phyloP scores from a whole-genome alignment of 164 flowering plant genomes.

The Berberis vulgaris region DNA sequence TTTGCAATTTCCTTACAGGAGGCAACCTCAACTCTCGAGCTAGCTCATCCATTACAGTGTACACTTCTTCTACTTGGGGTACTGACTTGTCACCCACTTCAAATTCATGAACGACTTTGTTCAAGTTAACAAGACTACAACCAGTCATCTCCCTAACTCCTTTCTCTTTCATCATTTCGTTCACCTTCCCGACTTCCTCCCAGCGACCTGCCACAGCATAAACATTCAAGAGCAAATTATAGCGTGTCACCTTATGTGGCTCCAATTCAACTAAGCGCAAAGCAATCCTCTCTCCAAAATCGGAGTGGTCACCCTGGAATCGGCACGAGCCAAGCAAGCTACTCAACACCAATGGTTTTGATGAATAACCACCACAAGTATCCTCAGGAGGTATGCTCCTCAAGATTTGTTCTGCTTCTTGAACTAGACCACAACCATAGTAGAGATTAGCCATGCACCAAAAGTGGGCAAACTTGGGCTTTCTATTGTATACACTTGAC shows the following conservation, averaged over 20 bases:
- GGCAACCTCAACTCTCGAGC: slow-evolving; percentile 11
- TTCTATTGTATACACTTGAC: slow-evolving; percentile 30
- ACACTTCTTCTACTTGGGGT: slow-evolving; percentile 18
- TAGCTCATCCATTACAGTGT: slow-evolving; percentile 20
- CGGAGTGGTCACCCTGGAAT: slow-evolving; percentile 30
- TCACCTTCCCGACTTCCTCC: slow-evolving; percentile 55
- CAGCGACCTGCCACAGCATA: slow-evolving; percentile 58
- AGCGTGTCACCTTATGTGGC: slow-evolving; percentile 35
- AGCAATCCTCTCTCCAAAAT: slow-evolving; percentile 50
- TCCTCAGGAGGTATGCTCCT: slow-evolving; percentile 29
- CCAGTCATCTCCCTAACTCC: slow-evolving; percentile 28
- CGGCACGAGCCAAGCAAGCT: slow-evolving; percentile 45
- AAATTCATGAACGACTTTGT: slow-evolving; percentile 40
- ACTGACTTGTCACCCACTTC: slow-evolving; percentile 22
- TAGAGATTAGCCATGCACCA: slow-evolving; percentile 85
- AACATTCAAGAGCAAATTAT: slow-evolving; percentile 40
- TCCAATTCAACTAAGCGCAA: slow-evolving; percentile 42
- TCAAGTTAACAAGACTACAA: slow-evolving; percentile 52
- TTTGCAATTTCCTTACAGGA: too few relatives aligned
- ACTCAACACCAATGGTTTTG: slow-evolving; percentile 42
- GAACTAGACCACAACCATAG: slow-evolving; percentile 34
- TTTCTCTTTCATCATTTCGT: slow-evolving; percentile 30
- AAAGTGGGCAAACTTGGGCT: slow-evolving; percentile 64
- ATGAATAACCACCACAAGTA: slow-evolving; percentile 10
- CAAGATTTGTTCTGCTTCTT: slow-evolving; percentile 42